Evolutionary conservation across 768 basidiomycete genomes (phyloP).

Genomic region (Coprinellus micaceus): DNA sequence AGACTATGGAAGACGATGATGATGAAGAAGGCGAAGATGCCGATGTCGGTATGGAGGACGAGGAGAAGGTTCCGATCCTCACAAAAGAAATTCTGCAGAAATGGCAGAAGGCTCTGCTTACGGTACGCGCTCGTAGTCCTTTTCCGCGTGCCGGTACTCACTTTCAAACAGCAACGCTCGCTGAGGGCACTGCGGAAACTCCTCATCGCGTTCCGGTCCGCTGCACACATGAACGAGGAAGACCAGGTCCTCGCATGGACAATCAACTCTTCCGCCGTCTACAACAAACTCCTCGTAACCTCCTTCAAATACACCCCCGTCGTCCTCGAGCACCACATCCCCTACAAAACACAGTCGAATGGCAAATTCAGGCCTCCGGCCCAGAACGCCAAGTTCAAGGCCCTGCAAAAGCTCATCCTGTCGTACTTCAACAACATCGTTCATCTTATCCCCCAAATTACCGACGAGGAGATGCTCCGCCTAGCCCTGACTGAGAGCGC

Average conservation of each 20-base stretch:
- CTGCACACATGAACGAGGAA: conserved; percentile 86
- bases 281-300: conserved; percentile 87
- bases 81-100: conserved; percentile 65
- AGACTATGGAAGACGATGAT: conserved; percentile 27
- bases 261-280: conserved; percentile 87
- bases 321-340: conserved; percentile 81
- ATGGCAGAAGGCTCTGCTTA: conserved; percentile 89
- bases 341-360: conserved; percentile 75
- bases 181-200: conserved; percentile 79
- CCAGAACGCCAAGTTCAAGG: conserved; percentile 76
- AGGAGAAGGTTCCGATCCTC: conserved; percentile 53
- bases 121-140: conserved; percentile 42
- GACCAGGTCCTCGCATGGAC: conserved; percentile 76
- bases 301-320: conserved; percentile 88
- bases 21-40: conserved; percentile 37
- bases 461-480: conserved; percentile 59
- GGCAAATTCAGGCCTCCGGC: conserved; percentile 88
- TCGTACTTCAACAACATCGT: conserved; percentile 89
- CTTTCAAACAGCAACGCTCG: conserved; percentile 65
- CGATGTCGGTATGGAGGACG: conserved; percentile 46
- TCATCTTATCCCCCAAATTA: conserved; percentile 72
- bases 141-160: neutral
- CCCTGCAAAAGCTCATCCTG: conserved; percentile 80
- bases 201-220: conserved; percentile 87
- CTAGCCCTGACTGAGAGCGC: conserved; percentile 80